A percentile compares a stretch with the other conserved stretches of the same genome.
Conservation (phyloP, 139 green algal genomes). For the Tetraselmis chui region DNA sequence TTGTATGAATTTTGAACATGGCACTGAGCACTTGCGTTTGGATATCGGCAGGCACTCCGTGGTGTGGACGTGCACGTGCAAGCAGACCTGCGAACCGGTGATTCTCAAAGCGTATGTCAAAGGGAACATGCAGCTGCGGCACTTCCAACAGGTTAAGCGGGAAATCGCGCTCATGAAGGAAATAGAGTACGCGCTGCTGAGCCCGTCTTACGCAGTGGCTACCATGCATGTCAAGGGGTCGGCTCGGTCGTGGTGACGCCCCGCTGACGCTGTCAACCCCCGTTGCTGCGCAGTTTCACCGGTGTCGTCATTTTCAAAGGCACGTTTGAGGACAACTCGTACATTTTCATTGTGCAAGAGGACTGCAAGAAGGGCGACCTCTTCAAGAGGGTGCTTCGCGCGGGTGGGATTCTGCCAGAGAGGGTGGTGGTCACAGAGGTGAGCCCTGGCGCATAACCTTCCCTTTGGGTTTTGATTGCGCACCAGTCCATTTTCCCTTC, state of each 20-base stretch:
- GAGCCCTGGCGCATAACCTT: no score
- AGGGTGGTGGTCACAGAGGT: slow-evolving; percentile 22
- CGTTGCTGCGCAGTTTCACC: slow-evolving; percentile 17
- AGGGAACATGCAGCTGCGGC: background rate
- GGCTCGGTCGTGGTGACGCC: no score
- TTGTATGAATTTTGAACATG: no score
- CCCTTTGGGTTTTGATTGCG: no score
- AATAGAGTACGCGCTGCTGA: background rate
- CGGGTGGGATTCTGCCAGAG: slow-evolving; percentile 24
- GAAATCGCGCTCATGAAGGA: slow-evolving; percentile 30
- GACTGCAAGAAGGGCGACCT: slow-evolving; percentile 32
- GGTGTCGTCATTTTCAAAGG: slow-evolving; percentile 29
- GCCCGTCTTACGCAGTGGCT: no score
- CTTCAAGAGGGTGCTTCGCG: slow-evolving; percentile 24
- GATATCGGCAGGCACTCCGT: background rate
- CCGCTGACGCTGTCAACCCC: no score
- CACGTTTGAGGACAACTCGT: slow-evolving; percentile 32
- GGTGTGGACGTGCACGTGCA: background rate
- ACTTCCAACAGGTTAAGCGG: slow-evolving; percentile 7
- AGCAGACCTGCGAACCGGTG: background rate
- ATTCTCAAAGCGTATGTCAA: background rate
- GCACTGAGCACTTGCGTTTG: background rate
- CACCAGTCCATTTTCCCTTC: no score
- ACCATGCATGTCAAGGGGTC: no score
- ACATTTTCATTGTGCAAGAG: slow-evolving; percentile 36